Percentiles rank a stretch among this genome's conserved stretches.
phyloP scores from a whole-genome alignment of 345 rosid species.

The Garcia nutans region DNA sequence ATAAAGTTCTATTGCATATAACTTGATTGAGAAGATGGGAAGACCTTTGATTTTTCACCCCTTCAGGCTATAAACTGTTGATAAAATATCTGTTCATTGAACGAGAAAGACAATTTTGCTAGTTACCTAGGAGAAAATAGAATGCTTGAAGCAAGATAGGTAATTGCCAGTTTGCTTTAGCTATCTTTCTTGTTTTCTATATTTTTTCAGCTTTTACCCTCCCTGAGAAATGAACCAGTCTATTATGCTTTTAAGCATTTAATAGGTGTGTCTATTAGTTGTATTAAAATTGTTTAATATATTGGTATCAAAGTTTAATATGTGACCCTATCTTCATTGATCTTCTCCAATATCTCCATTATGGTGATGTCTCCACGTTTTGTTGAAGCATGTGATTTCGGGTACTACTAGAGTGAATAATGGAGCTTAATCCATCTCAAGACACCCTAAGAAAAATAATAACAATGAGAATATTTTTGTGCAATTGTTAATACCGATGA shows the following conservation, averaged over 20 bases:
- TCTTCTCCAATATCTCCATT: no score
- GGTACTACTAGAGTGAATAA: neutral
- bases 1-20: neutral
- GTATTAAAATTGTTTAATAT: neutral
- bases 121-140: neutral
- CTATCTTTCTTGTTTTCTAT: neutral
- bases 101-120: conserved; percentile 2
- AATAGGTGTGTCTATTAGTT: neutral
- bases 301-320: neutral
- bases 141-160: neutral
- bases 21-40: neutral
- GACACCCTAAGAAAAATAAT: no score
- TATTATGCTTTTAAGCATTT: neutral
- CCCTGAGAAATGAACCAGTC: neutral
- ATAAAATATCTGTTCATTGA: neutral
- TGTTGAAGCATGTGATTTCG: neutral
- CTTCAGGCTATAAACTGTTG: neutral
- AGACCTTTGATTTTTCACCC: neutral
- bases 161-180: neutral
- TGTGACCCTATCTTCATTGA: neutral
- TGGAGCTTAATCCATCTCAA: neutral
- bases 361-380: no score
- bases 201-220: neutral
- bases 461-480: neutral
- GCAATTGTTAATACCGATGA: no score